Conservation (phyloP, 768 basidiomycete genomes). For the Boletus fagicola region DNA sequence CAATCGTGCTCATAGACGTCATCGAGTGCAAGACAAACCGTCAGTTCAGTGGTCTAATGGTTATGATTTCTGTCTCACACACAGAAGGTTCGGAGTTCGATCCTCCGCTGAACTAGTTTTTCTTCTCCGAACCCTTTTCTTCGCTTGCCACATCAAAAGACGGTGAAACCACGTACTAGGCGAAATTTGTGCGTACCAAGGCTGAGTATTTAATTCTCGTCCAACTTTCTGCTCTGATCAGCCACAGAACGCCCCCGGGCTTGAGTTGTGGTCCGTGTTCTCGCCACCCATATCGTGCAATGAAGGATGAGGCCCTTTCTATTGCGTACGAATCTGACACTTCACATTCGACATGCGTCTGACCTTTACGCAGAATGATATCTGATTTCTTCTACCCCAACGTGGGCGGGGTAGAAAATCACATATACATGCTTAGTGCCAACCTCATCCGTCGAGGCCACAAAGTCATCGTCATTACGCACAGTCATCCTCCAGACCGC, state of each 20-base stretch:
- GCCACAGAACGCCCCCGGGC: neutral
- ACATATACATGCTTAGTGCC: constrained; percentile 90
- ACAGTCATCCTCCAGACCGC: constrained; percentile 82
- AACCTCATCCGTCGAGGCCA: constrained; percentile 82
- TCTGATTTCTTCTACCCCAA: constrained; percentile 95
- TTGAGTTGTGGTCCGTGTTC: neutral
- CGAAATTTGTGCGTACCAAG: neutral
- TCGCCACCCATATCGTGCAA: constrained; percentile 1
- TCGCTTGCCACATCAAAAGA: neutral
- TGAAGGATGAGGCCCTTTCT: constrained; percentile 29
- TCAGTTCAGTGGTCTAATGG: constrained; percentile 57
- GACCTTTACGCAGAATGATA: constrained; percentile 67
- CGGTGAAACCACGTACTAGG: neutral
- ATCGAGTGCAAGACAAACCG: accelerated
- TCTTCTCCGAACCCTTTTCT: neutral
- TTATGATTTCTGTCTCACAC: constrained; percentile 57
- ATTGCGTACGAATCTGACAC: constrained; percentile 25
- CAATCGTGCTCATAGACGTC: neutral
- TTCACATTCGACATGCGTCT: neutral
- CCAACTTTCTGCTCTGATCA: neutral
- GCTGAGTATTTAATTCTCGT: neutral
- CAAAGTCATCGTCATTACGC: constrained; percentile 93
- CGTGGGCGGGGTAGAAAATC: constrained; percentile 94
- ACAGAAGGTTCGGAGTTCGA: constrained; percentile 42
- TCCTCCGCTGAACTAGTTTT: constrained; percentile 41